A percentile compares a stretch with the other conserved stretches of the same genome.
phyloP scores from a whole-genome alignment of 176 grass and related monocot genomes.

The Poa annua region DNA sequence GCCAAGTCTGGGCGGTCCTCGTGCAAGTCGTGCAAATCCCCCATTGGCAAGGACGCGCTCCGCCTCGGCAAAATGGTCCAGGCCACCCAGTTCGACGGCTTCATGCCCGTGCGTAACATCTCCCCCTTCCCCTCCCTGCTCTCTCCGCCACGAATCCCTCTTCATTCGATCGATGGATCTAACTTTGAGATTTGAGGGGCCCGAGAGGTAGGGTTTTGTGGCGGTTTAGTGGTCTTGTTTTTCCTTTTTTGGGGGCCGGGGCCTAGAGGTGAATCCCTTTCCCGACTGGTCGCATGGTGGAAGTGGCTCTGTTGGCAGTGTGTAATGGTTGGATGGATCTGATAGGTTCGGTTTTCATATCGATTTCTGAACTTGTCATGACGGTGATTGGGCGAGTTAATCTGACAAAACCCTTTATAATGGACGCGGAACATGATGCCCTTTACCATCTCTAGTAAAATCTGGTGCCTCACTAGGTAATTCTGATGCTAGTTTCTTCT shows the following conservation, averaged over 20 bases:
- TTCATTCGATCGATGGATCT: not conserved
- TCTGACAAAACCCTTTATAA: not conserved
- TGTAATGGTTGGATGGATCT: not conserved
- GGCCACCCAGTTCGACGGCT: constrained; percentile 93
- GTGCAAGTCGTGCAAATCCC: constrained; percentile 83
- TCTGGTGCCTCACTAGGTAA: not conserved
- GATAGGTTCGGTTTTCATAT: not conserved
- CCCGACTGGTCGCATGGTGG: not conserved
- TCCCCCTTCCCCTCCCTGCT: not conserved
- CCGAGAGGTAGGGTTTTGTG: constrained; percentile 46
- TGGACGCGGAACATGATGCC: not conserved
- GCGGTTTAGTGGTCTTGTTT: not conserved
- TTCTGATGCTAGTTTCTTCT: not conserved
- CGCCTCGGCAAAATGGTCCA: constrained; percentile 93
- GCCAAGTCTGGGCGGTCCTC: constrained; percentile 91
- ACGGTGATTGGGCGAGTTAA: not conserved
- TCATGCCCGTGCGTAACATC: constrained; percentile 74
- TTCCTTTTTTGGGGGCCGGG: not conserved
- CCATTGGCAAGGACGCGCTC: constrained; percentile 81
- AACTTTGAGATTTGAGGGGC: not conserved
- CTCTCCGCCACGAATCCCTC: not conserved
- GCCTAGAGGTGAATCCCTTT: not conserved
- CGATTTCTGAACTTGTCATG: constrained; percentile 15
- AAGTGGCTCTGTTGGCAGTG: not conserved
- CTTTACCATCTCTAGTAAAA: not conserved